Base-by-base conservation (phyloP, 192 early-diverging fungal genomes). In the Jimgerdemannia lactiflua region DNA sequence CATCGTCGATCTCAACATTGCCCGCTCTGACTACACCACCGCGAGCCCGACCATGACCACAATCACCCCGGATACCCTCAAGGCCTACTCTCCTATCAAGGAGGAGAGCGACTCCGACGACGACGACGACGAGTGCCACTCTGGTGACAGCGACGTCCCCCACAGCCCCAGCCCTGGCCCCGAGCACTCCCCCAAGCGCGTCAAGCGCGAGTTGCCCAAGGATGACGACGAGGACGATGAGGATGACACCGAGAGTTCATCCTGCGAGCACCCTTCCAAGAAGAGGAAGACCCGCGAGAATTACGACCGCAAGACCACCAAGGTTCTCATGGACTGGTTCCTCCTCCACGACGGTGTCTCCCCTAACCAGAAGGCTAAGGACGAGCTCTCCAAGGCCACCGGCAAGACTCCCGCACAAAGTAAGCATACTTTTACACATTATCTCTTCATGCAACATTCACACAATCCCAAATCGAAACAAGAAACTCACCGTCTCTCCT, bases 271-370 rank as follows among this genome's bases (percentile, higher is more conserved):
- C 59, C 9, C 49, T 4, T 73, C 54, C 54, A 54, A 19, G 54
- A 73, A 39, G 54, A 73, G 19, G 29, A 76, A 76, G 42, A 71
- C 75, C 20, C 77, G 77, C 65, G 72, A 78, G 69, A 78, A 78
- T 42, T 78, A 78, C 43, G 70, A 39, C 68, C 39, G 44, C 19
- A 71, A 78, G 39, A 78, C 68, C 18, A 78, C 77, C 14, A 59
- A 63, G 4, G 44, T 74, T 3, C 72, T 78, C 66, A 78, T 78
- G 77, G 65, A 78, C 20, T 78, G 77, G 77, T 78, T 73, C 71
- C 70, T 78, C 9, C 49, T 69, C 14, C 64, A 78, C 20, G 65
- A 78, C 19, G 77, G 77, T 41, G 29, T 63, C 14, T 66, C 72
- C 17, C 77, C 77, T 10, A 72, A 78, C 73, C 54, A 43, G 49